Evolutionary conservation across 441 rosid species (phyloP), one percentile per base, ranked within the genome.

Genomic region (Populus hybrid): DNA sequence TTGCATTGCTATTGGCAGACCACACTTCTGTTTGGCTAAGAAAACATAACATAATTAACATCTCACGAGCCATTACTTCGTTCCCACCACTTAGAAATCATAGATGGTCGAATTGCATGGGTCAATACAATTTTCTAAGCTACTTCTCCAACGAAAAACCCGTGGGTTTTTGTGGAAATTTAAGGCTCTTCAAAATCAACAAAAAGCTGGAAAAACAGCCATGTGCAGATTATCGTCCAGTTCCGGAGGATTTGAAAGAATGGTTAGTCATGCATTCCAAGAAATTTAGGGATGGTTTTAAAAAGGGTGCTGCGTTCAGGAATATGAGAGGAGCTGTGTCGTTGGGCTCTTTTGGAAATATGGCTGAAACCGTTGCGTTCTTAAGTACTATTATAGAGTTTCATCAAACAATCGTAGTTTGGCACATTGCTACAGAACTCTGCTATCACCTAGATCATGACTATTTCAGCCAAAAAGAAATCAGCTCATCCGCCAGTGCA

Each of bases 401-500:
- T 30, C 88, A 85, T 10, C 87, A 84, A 18, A 77, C 86, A 85
- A 71, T 87, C 70, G 82, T 88, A 20, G 50, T 80, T 6, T 88
- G 83, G 91, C 90, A 90, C 74, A 84, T 85, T 66, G 90, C 90
- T 23, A 90, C 88, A 3, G 84, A 87, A 24, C 83, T 90, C 50
- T 79, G 85, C 64, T 83, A 81, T 79, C 40, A 77, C 42, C 28
- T 14, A 9, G 78, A 81, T 6, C 4, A 2, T 26, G 16, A 14
- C 4, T 46, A 46, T 46, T 14, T 46, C 57, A 46, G 20, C 6
- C 18, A 14, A 46, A 46, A 1, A 1, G 57, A 46, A 46, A 46
- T 20, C 57, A 46, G 57, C 4, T 6, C 18, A 46, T 12, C 0
- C 20, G 2, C 53, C 0, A 36, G 26, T 9, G 1, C 7, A 36